Evolutionary conservation across 2,329 filamentous ascomycete species (phyloP).

Genomic region (Dactylellina drechsleri): DNA sequence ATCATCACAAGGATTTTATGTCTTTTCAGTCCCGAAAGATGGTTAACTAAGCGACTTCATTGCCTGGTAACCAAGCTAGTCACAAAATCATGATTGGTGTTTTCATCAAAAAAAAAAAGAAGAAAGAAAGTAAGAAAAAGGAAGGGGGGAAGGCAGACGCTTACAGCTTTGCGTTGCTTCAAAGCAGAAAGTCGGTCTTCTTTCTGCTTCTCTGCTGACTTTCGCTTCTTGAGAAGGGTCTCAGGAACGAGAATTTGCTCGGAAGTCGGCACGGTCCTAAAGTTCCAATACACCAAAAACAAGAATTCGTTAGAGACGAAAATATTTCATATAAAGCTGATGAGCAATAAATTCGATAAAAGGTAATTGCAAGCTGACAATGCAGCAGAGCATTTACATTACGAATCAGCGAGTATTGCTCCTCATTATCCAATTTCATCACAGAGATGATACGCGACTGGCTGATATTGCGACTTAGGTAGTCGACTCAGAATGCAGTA

Average conservation of each 20-base stretch:
- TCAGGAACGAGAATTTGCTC: conserved; percentile 97
- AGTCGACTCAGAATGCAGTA: background rate
- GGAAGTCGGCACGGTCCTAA: conserved; percentile 88
- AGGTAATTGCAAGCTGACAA: background rate
- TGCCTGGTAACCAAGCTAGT: conserved; percentile 82
- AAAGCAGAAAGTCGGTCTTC: conserved; percentile 82
- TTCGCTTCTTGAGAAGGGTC: conserved; percentile 99
- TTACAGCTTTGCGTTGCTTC: conserved; percentile 90
- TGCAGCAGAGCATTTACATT: background rate
- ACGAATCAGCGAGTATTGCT: conserved; percentile 8
- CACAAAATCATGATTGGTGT: conserved; percentile 69
- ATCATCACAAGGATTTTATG: background rate
- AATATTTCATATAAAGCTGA: conserved; percentile 10
- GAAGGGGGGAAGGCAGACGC: conserved; percentile 62
- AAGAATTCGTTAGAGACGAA: conserved; percentile 58
- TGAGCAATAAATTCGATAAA: conserved; percentile 37
- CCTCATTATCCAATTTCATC: conserved; percentile 46
- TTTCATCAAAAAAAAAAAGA: no score
- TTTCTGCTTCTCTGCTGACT: conserved; percentile 99
- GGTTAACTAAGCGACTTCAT: conserved; percentile 99
- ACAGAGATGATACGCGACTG: conserved; percentile 16
- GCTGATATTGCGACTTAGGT: background rate
- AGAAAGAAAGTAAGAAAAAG: conserved; percentile 21
- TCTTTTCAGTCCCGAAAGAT: conserved; percentile 97
- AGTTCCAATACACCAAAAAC: conserved; percentile 22